These are phyloP conservation scores for Proliferodiscus dingleyae DNA, from an alignment of 2,329 filamentous ascomycete genomes.

Conservation along the genomic window DNA sequence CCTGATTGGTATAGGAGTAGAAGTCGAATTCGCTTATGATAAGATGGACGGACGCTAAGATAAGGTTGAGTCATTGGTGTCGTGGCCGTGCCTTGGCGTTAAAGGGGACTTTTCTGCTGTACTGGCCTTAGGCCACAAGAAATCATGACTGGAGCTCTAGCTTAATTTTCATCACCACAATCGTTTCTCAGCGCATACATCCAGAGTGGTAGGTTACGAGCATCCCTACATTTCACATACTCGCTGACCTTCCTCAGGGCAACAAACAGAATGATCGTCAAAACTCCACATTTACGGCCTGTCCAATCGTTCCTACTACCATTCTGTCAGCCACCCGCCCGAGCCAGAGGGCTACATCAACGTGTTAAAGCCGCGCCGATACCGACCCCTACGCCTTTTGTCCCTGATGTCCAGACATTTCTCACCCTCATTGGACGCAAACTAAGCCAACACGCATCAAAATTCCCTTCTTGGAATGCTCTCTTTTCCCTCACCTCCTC, in stretches of 20 bases:
- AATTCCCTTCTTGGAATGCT: constrained; percentile 86
- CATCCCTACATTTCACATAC: neutral
- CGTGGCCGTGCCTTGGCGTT: too few species aligned
- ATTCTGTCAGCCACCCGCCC: constrained; percentile 24
- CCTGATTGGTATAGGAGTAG: too few species aligned
- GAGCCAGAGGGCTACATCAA: constrained; percentile 37
- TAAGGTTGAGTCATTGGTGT: too few species aligned
- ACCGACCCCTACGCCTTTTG: constrained; percentile 74
- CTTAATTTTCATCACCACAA: too few species aligned
- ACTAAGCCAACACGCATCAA: constrained; percentile 74
- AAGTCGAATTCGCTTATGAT: too few species aligned
- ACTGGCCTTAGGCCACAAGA: too few species aligned
- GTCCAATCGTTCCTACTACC: constrained; percentile 30
- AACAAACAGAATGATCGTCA: constrained; percentile 30
- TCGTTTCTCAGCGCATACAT: neutral
- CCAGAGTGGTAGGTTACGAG: neutral
- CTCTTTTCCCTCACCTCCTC: constrained; percentile 76
- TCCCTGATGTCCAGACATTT: constrained; percentile 81
- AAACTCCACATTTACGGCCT: constrained; percentile 24
- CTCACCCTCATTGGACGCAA: constrained; percentile 86
- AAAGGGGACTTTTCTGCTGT: too few species aligned
- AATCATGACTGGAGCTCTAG: too few species aligned
- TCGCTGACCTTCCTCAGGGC: too few species aligned
- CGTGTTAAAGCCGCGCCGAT: constrained; percentile 37
- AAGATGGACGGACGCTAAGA: too few species aligned